Percentiles rank a stretch among this genome's conserved stretches.
Evolutionary conservation across 2,329 filamentous ascomycete species (phyloP).

Genomic region (Thielaviopsis euricoi): DNA sequence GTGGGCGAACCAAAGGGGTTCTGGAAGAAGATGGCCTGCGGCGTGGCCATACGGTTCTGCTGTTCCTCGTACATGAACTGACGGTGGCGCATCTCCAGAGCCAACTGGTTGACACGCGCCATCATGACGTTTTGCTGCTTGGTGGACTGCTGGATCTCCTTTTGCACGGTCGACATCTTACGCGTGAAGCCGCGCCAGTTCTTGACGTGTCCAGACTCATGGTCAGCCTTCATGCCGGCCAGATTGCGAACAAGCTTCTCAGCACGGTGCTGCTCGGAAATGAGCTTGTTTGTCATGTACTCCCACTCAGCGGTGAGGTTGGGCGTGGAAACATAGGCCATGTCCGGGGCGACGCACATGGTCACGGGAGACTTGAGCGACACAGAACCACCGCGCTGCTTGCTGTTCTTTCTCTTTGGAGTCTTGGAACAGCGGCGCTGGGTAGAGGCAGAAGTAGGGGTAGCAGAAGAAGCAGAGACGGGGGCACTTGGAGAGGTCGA

Average conservation of each 20-base stretch:
- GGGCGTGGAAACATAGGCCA: conserved; percentile 5
- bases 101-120: conserved; percentile 8
- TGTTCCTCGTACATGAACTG: conserved; percentile 9
- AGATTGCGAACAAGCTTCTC: conserved; percentile 7
- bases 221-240: conserved; percentile 6
- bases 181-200: conserved; percentile 4
- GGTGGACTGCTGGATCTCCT: conserved; percentile 4
- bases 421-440: neutral
- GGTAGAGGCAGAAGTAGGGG: too few species aligned
- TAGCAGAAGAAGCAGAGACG: too few species aligned
- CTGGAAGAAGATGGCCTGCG: neutral
- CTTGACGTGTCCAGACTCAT: conserved; percentile 2
- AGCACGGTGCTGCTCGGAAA: conserved; percentile 3
- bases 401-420: neutral
- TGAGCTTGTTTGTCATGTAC: conserved; percentile 7
- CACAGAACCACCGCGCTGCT: neutral
- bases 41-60: conserved; percentile 6
- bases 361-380: neutral
- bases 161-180: conserved; percentile 8
- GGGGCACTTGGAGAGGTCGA: neutral
- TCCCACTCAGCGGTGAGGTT: conserved; percentile 6
- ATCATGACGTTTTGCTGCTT: conserved; percentile 8
- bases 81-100: conserved; percentile 9
- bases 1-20: neutral
- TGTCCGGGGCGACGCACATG: neutral